Evolutionary conservation across 441 rosid species (phyloP), one percentile per base, ranked within the genome.

Genomic region (Adansonia madagascariensis): DNA sequence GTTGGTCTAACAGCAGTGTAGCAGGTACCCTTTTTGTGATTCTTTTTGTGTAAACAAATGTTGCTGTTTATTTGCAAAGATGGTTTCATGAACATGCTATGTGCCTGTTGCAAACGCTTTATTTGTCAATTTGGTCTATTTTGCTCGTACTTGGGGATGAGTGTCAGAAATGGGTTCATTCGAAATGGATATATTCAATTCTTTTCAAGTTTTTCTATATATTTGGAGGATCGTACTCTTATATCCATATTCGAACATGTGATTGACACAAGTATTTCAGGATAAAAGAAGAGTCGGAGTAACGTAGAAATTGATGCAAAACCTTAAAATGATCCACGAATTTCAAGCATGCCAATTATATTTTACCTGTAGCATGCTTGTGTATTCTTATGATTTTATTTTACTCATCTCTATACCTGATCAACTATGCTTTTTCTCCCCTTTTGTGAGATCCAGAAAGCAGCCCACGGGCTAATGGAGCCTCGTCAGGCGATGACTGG

Each of bases 401-500:
- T 73, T 18, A 20, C 18, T 11, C 2, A 53, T 39, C 60, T 56
- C 24, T 57, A 24, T 11, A 49, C 11, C 4, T 31, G 14, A 73
- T 18, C 22, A 39, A 39, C 20, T 20, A 18, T 41, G 17, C 11
- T 2, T n/a, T n/a, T 10, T 35, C 24, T 72, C 27, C 68, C 43
- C 44, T 50, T 27, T 24, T 6, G 31, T 44, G n/a, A 17, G n/a
- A 74, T 57, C 60, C 95, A 94, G 99, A 97, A 53, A 92, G 90
- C 82, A 94, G 97, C 85, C 95, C 98, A 35, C 91, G 87, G 84
- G 71, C 87, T 66, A 85, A 74, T 22, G 92, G 89, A 60, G 68
- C 87, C 0, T 64, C 90, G 52, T 63, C 91, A 52, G 98, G 95
- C 0, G 98, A 97, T 67, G 99, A 94, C 75, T 97, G 99, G 99